Evolutionary conservation across 805 yeast species (phyloP), one percentile per base, ranked within the genome.

Genomic region (Kazachstania psychrophila): DNA sequence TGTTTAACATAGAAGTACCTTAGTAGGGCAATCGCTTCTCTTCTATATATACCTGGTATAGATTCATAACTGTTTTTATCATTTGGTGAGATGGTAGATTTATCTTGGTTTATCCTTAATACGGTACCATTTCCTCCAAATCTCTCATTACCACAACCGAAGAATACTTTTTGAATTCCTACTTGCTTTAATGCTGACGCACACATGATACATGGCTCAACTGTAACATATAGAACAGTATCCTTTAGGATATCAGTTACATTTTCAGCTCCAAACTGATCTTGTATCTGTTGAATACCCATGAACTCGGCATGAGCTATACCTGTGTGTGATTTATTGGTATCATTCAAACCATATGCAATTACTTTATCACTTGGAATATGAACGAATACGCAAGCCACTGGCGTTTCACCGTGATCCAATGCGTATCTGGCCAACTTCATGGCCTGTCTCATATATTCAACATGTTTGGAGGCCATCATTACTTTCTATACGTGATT

Each of bases 191-290:
- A 61, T 2, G 95, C 87, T 28, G 92, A 77, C 0, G 96, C 97
- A 64, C 98, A 92, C 98, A 92, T 92, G 6, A 92, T 81, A 55
- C 98, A 92, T 0, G 98, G 98, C 59, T 92, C 98, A 0, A 92
- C 96, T 0, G 97, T 87, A 18, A 92, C 98, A 57, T 87, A 89
- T 6, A 92, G 66, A 22, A 75, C 77, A 3, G 83, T 66, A 18
- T 77, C 72, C 26, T 58, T 49, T 48, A 85, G 74, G 8, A 73
- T 55, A 1, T 53, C 43, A 17, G 49, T 44, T 10, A 66, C 46
- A 13, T 47, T 39, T 3, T 43, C 42, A 3, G 40, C 36, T 13
- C 48, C 52, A 36, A 37, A 24, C 32, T 59, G 51, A 4, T 52
- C 44, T 25, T 70, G 56, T 7, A 80, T 70, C 20, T 61, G 55